Percentiles rank a stretch among this genome's conserved stretches.
Conservation (phyloP, 441 rosid genomes). For the Brassica hybrid region DNA sequence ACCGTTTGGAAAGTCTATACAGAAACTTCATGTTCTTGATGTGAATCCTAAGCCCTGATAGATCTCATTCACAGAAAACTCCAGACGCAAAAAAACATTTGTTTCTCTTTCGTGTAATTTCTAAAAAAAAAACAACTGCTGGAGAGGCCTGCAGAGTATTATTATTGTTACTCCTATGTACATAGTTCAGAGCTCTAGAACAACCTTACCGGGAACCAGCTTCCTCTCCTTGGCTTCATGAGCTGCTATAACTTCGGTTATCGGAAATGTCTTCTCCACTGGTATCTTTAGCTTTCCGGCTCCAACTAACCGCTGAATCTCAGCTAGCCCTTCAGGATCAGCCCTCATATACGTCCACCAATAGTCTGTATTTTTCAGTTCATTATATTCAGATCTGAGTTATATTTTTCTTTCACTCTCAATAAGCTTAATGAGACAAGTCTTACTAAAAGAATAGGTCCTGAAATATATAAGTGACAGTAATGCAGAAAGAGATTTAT, state of each 20-base stretch:
- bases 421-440: too few relatives aligned
- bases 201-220: conserved; percentile 78
- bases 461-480: background rate
- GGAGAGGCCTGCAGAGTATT: conserved; percentile 24
- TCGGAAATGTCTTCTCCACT: conserved; percentile 77
- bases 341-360: conserved; percentile 94
- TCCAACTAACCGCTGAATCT: conserved; percentile 75
- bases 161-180: conserved; percentile 34
- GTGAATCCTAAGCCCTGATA: conserved; percentile 42
- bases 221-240: conserved; percentile 82
- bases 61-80: conserved; percentile 42
- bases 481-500: background rate
- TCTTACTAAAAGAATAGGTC: conserved; percentile 3
- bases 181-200: conserved; percentile 60
- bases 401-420: too few relatives aligned
- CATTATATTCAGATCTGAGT: conserved; percentile 21
- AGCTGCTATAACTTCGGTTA: conserved; percentile 81
- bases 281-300: conserved; percentile 81
- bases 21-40: conserved; percentile 32
- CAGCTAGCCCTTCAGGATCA: conserved; percentile 82
- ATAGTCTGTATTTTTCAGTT: conserved; percentile 59
- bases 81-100: conserved; percentile 32
- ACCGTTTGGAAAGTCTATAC: conserved; percentile 40
- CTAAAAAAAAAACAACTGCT: conserved; percentile 33
- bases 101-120: conserved; percentile 35